Conservation (phyloP, 345 rosid genomes). For the Reutealis trisperma region DNA sequence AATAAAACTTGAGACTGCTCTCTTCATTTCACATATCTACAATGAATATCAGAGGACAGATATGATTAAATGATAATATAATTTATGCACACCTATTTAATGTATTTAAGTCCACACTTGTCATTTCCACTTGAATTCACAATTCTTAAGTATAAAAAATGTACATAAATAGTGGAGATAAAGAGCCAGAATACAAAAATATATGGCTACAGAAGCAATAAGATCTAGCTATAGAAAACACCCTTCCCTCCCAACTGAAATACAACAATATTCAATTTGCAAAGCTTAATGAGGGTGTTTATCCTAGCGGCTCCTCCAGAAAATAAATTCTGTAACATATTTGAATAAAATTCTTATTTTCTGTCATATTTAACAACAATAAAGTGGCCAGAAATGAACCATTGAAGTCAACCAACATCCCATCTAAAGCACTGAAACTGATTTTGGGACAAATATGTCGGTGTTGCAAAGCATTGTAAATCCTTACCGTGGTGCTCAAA, state of each 20-base stretch:
- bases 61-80: not conserved
- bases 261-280: conserved; percentile 1
- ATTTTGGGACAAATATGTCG: conserved; percentile 8
- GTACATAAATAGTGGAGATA: not conserved
- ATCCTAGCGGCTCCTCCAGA: not conserved
- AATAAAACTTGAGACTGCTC: not conserved
- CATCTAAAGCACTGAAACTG: conserved; percentile 38
- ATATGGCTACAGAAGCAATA: not conserved
- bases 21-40: not conserved
- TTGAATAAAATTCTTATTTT: not conserved
- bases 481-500: conserved; percentile 15
- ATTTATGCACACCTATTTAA: not conserved
- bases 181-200: not conserved
- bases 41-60: not conserved
- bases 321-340: not conserved
- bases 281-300: not conserved
- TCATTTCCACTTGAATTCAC: not conserved
- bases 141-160: not conserved
- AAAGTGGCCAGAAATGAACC: not conserved
- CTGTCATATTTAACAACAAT: conserved; percentile 1
- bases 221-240: not conserved
- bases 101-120: not conserved
- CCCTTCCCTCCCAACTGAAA: not conserved
- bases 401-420: conserved; percentile 41
- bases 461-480: not conserved